phyloP scores from a whole-genome alignment of 768 basidiomycete genomes.

The Psilocybe sp. region DNA sequence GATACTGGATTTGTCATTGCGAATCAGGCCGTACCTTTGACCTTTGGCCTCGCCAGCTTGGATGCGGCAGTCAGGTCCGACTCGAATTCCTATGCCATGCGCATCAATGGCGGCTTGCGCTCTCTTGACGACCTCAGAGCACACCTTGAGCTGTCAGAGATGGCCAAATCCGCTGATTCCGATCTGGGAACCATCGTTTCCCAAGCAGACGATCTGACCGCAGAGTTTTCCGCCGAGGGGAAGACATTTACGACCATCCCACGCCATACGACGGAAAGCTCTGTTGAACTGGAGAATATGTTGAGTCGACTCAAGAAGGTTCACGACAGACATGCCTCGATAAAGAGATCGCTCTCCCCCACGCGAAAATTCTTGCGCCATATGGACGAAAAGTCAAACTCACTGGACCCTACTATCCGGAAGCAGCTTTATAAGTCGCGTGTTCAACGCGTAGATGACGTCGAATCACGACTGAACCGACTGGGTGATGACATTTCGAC shows the following conservation, averaged over 20 bases:
- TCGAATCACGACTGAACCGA: constrained; percentile 41
- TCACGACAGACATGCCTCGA: constrained; percentile 8
- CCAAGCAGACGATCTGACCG: constrained; percentile 36
- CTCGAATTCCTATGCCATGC: constrained; percentile 65
- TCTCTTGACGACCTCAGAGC: constrained; percentile 43
- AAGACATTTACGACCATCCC: constrained; percentile 25
- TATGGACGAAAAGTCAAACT: constrained; percentile 49
- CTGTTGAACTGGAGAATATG: constrained; percentile 27
- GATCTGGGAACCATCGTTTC: constrained; percentile 33
- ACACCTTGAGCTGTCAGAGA: constrained; percentile 48
- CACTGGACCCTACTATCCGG: constrained; percentile 41
- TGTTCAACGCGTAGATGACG: constrained; percentile 46
- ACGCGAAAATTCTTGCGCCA: constrained; percentile 52
- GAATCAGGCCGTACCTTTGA: constrained; percentile 31
- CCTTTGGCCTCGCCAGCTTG: constrained; percentile 55
- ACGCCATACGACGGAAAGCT: constrained; percentile 20
- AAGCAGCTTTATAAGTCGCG: constrained; percentile 49
- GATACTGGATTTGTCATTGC: background rate
- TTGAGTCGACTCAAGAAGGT: constrained; percentile 26
- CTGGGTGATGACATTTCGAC: constrained; percentile 46
- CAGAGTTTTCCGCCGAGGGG: constrained; percentile 39
- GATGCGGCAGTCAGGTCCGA: constrained; percentile 69
- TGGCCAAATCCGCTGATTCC: constrained; percentile 52
- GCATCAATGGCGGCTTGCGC: constrained; percentile 54
- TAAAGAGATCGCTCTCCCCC: constrained; percentile 45